phyloP scores from a whole-genome alignment of 306 rosid genomes.

The Cajanus cajan region DNA sequence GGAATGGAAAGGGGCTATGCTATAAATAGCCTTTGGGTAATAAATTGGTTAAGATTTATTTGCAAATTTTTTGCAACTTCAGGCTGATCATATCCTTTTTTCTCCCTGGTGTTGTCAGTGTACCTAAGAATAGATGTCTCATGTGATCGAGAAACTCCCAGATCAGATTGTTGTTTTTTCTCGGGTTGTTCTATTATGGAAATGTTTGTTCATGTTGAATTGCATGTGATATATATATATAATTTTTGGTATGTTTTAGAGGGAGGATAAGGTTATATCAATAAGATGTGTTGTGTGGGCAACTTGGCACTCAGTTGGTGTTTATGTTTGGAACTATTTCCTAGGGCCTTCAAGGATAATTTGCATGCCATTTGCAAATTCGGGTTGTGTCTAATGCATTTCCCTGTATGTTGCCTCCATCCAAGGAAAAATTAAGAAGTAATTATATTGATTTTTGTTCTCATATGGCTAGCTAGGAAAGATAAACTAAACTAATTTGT shows the following conservation, averaged over 20 bases:
- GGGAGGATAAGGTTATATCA: not conserved
- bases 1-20: not conserved
- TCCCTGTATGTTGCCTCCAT: not conserved
- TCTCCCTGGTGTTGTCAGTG: not conserved
- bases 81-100: not conserved
- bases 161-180: not conserved
- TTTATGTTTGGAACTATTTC: not conserved
- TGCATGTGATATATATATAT: not conserved
- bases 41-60: not conserved
- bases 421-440: not conserved
- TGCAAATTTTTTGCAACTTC: not conserved
- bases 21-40: not conserved
- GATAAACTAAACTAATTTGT: not conserved
- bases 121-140: not conserved
- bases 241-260: not conserved
- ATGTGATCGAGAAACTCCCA: not conserved
- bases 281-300: not conserved
- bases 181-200: not conserved
- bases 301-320: not conserved
- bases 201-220: not conserved
- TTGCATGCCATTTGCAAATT: not conserved
- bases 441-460: not conserved
- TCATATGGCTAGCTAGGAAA: not conserved
- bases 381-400: not conserved
- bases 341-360: not conserved